Conservation (phyloP, 371 early-diverging fungal genomes). For the Apophysomyces trapeziformis region DNA sequence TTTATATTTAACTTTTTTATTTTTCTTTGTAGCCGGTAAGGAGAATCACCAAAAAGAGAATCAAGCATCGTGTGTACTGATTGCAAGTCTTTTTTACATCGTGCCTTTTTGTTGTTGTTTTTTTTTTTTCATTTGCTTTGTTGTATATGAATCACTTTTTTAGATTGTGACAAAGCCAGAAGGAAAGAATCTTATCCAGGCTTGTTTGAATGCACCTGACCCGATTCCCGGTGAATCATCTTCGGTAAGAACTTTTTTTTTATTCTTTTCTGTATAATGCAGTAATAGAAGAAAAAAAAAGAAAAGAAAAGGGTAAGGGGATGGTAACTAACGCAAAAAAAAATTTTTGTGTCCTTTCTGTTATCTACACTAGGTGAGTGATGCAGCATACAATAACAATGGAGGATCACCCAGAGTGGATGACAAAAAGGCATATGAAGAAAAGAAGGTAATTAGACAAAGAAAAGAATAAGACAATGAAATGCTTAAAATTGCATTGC, state of each 20-base stretch:
- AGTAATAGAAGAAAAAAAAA: not conserved
- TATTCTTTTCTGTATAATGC: too few species aligned
- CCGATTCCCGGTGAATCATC: slow-evolving; percentile 27
- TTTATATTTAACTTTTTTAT: not conserved
- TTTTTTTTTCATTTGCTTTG: too few species aligned
- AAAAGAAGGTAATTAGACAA: not conserved
- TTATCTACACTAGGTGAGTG: not conserved
- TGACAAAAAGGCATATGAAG: slow-evolving; percentile 8
- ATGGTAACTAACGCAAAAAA: slow-evolving; percentile 15
- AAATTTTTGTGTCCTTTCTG: too few species aligned
- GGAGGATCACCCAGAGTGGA: slow-evolving; percentile 4
- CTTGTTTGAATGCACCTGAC: slow-evolving; percentile 91
- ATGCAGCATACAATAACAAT: slow-evolving; percentile 12
- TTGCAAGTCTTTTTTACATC: not conserved
- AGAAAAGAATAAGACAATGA: not conserved
- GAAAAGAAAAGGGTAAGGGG: not conserved
- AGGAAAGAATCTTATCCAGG: slow-evolving; percentile 94
- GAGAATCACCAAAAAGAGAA: slow-evolving; percentile 1
- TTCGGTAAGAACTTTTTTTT: slow-evolving; percentile 13
- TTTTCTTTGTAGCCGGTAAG: slow-evolving; percentile 7
- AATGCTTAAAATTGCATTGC: not conserved
- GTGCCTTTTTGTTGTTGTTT: not conserved
- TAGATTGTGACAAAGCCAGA: slow-evolving; percentile 89
- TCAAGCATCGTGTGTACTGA: not conserved
- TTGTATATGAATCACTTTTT: not conserved